Evolutionary conservation across 129 eudicot genomes (phyloP), one percentile per base, ranked within the genome.

Genomic region (Helichrysum umbraculigerum): DNA sequence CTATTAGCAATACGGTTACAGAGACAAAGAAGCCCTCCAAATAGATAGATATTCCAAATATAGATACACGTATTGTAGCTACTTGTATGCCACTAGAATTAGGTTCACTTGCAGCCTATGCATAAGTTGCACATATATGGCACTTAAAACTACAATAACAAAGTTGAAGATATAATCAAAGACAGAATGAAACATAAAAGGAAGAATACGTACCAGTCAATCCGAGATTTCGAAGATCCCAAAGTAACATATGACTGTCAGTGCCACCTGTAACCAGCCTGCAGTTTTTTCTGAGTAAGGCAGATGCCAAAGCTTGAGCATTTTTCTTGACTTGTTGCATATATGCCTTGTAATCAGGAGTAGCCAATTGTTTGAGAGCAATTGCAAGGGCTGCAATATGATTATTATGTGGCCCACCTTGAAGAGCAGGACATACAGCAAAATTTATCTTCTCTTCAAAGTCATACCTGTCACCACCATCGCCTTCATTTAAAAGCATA

Each of bases 321-420:
- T 94, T 94, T 81, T 85, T 94, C 93, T 94, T 94, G 76, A 94
- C 99, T 71, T 94, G 99, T 68, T 89, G 96, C 97, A 91, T 91
- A 71, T 94, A 94, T 22, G 81, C 88, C 86, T 83, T 94, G 85
- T 84, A 91, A 76, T 94, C 97, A 6, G 85, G 85, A 41, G 96
- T 88, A 73, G 96, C 96, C 76, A 91, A 86, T 81, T 94, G 97
- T 72, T 94, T 94, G 88, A 94, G 64, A 21, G 97, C 93, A 78
- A 94, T 84, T 9, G 99, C 99, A 72, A 94, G 97, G 54, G 96
- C 99, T 61, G 97, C 99, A 77, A 94, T 94, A 82, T 91, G 97
- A 74, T 94, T 91, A 52, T 94, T 94, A 84, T 94, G 99, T 33
- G 99, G 99, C 25, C 99, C 99, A 70, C 99, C 99, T 84, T 94